Evolutionary conservation across 805 yeast species (phyloP), one percentile per base, ranked within the genome.

Genomic region (Kluyveromyces nonfermentans): DNA sequence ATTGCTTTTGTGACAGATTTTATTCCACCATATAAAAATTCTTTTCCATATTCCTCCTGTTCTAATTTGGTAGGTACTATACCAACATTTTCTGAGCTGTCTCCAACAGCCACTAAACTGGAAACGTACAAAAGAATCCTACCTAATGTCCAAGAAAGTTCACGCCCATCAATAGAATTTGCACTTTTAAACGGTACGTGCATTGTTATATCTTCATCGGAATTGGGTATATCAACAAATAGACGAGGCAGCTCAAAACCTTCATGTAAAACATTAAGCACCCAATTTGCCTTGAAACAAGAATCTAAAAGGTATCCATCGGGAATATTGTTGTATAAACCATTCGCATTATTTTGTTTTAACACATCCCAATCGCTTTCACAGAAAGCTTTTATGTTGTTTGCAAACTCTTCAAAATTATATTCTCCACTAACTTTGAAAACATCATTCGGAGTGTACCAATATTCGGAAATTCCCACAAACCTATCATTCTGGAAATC

Each of bases 251-350:
- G 70, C 19, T 80, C 85, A 59, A 90, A 90, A 0, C 98, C 98
- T 51, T 89, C 96, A 59, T 87, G 96, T 21, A 93, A 65, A 28
- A 93, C 75, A 55, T 84, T 88, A 33, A 88, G 71, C 2, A 93
- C 88, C 97, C 98, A 93, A 45, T 85, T 79, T 5, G 96, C 94
- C 56, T 93, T 93, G 69, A 93, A 93, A 60, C 98, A 93, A 2
- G 95, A 85, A 48, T 80, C 82, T 43, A 68, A 71, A 31, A 93
- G 67, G 45, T 75, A 72, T 0, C 80, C 76, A 25, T 73, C 68
- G 2, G 75, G 70, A 19, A 85, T 68, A 30, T 72, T 69, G 15
- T 79, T 73, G 57, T 82, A 85, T 33, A 67, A 65, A 4, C 88
- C 86, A 3, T 66, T 53, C 1, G 73, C 60, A 37, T 71, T 70